A percentile compares a stretch with the other conserved stretches of the same genome.
phyloP scores from a whole-genome alignment of 1,139 yeast genomes.

The Blastobotrys ciferrii region DNA sequence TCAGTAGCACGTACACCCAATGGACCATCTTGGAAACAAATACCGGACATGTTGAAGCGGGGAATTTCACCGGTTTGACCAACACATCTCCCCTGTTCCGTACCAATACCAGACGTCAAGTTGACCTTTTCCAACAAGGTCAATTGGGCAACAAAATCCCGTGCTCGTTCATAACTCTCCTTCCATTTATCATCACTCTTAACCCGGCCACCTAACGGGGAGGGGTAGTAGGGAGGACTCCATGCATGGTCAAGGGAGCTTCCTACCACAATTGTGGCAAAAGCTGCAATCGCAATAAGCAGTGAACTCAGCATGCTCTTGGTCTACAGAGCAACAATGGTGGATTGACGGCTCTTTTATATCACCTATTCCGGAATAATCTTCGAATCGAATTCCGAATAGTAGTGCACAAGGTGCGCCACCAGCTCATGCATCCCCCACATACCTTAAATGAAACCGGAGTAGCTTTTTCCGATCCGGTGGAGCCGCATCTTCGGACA shows the following conservation, averaged over 20 bases:
- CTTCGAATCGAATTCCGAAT: too few relatives aligned
- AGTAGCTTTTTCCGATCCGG: too few relatives aligned
- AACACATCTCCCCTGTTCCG: conserved; percentile 63
- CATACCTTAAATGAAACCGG: too few relatives aligned
- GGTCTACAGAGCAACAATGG: too few relatives aligned
- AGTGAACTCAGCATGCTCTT: too few relatives aligned
- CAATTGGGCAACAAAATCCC: conserved; percentile 53
- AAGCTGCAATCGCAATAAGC: too few relatives aligned
- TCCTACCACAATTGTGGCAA: too few relatives aligned
- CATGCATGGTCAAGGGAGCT: conserved; percentile 16
- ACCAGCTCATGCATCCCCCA: too few relatives aligned
- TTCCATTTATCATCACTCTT: conserved; percentile 50
- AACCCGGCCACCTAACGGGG: conserved; percentile 27
- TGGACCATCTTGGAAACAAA: conserved; percentile 68
- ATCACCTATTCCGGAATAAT: too few relatives aligned
- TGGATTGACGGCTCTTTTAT: too few relatives aligned
- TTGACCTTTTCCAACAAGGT: conserved; percentile 59
- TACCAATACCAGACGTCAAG: conserved; percentile 62
- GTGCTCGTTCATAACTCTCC: conserved; percentile 54
- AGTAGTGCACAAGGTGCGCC: too few relatives aligned
- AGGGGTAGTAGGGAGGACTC: conserved; percentile 27
- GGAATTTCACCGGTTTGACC: conserved; percentile 64
- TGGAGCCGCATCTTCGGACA: too few relatives aligned
- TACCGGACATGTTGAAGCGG: conserved; percentile 52
- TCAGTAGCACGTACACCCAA: conserved; percentile 61